Conservation (phyloP, 2,329 filamentous ascomycete genomes). For the Verticillium dahliae region DNA sequence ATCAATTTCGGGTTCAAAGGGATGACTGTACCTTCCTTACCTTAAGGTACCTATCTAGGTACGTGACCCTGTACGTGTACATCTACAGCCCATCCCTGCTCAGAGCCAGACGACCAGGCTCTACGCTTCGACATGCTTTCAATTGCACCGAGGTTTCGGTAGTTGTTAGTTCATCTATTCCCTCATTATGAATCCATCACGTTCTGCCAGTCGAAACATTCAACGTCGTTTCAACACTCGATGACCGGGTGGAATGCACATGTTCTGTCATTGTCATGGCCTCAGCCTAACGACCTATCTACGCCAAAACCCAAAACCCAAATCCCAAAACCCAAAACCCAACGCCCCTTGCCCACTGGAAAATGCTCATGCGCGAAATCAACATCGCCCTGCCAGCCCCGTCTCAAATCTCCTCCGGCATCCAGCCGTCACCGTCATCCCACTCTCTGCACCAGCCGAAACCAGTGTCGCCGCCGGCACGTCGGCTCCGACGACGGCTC, state of each 20-base stretch:
- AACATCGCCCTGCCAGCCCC: neutral
- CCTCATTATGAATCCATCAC: too few species aligned
- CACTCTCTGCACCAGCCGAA: constrained; percentile 36
- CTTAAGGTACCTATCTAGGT: too few species aligned
- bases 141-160: neutral
- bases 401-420: constrained; percentile 13
- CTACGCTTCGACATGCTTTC: too few species aligned
- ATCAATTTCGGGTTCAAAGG: neutral
- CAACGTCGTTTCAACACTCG: too few species aligned
- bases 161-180: neutral
- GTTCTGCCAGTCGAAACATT: too few species aligned
- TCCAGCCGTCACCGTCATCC: constrained; percentile 10
- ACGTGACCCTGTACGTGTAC: neutral
- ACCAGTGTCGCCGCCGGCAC: constrained; percentile 31
- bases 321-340: too few species aligned
- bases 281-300: too few species aligned
- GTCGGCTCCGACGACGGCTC: constrained; percentile 18
- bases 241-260: too few species aligned
- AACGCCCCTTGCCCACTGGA: constrained; percentile 21
- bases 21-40: too few species aligned
- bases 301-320: too few species aligned
- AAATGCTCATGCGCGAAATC: neutral
- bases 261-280: neutral
- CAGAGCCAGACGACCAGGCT: too few species aligned
- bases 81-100: neutral